Percentiles rank a stretch among this genome's conserved stretches.
phyloP scores from a whole-genome alignment of 306 rosid genomes.

The Alnus glutinosa region DNA sequence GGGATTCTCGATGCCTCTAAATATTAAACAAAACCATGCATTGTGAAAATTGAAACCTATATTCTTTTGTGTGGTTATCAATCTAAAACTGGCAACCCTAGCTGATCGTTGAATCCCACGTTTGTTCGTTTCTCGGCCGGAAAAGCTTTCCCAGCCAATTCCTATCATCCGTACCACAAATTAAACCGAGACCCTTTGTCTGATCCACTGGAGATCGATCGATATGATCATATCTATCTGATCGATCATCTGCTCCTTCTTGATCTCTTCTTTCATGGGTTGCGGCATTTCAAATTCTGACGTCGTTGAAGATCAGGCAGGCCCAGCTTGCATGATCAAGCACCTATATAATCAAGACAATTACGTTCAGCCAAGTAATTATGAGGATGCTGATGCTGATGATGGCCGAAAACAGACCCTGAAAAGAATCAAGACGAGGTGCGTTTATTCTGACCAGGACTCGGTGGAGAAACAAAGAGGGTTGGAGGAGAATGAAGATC shows the following conservation, averaged over 20 bases:
- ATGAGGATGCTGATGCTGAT: neutral
- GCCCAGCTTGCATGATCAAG: no score
- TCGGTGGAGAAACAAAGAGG: conserved; percentile 18
- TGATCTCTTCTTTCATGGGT: conserved; percentile 43
- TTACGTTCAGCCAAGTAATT: neutral
- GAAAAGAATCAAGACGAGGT: conserved; percentile 1
- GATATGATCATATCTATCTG: neutral
- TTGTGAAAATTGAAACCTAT: neutral
- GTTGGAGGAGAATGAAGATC: no score
- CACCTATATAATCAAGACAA: no score
- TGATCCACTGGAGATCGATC: no score
- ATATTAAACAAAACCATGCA: neutral
- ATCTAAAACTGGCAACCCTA: conserved; percentile 8
- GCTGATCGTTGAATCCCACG: conserved; percentile 17
- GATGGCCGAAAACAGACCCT: neutral
- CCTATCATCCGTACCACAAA: neutral
- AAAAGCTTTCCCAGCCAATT: neutral
- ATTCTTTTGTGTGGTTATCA: neutral
- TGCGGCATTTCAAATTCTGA: conserved; percentile 56
- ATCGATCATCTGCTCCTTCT: no score
- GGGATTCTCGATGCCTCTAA: neutral
- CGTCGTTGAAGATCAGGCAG: neutral
- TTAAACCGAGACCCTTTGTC: neutral
- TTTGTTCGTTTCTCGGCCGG: neutral
- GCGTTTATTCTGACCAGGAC: neutral